Percentiles rank a stretch among this genome's conserved stretches.
These are phyloP conservation scores for Penicillium sp. DNA, from an alignment of 2,329 filamentous ascomycete species.

Conservation along the genomic window DNA sequence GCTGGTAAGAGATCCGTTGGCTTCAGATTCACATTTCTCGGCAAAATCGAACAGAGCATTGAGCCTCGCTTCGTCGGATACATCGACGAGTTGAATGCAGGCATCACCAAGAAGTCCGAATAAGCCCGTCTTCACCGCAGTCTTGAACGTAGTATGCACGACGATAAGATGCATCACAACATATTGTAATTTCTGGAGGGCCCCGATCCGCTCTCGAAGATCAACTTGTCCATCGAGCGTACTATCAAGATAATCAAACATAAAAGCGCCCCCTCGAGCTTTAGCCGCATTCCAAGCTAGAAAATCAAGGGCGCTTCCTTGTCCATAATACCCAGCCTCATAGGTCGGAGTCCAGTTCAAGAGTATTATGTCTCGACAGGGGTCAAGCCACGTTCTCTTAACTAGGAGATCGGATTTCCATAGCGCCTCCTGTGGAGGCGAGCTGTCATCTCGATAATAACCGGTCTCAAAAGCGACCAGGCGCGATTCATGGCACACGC, in stretches of 20 bases:
- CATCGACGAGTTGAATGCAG: constrained; percentile 1
- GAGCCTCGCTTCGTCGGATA: constrained; percentile 3
- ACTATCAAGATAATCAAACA: constrained; percentile 8
- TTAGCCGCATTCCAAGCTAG: not conserved
- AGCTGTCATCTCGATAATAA: not conserved
- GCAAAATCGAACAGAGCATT: constrained; percentile 2
- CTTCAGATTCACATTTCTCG: constrained; percentile 1
- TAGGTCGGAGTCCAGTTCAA: constrained; percentile 1
- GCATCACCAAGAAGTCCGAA: constrained; percentile 7
- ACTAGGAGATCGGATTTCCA: not conserved
- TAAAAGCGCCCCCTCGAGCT: not conserved
- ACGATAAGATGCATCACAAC: constrained; percentile 5
- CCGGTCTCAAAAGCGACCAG: not conserved
- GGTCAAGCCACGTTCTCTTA: not conserved
- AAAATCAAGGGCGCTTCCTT: not conserved
- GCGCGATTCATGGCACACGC: constrained; percentile 7
- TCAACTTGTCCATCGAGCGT: not conserved
- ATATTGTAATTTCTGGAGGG: not conserved
- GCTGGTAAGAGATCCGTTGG: not conserved
- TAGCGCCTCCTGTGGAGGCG: not conserved
- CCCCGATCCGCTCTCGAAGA: not conserved
- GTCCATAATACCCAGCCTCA: not conserved
- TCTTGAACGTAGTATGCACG: not conserved
- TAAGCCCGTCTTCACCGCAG: not conserved
- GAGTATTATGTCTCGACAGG: not conserved